Conservation (phyloP, 2,329 filamentous ascomycete genomes). For the Aspergillus cejpii region DNA sequence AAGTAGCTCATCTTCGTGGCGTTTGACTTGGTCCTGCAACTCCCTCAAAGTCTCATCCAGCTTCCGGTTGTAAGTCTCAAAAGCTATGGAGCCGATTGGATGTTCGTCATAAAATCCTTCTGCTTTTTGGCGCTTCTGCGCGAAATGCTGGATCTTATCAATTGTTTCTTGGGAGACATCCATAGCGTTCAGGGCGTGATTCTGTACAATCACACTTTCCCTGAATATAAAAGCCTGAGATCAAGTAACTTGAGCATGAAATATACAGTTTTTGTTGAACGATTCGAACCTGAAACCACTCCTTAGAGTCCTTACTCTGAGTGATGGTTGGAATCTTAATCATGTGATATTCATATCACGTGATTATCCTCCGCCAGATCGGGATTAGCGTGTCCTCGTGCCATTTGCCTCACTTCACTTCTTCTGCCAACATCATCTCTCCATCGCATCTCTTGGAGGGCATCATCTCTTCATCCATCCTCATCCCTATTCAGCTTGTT, state of each 20-base stretch:
- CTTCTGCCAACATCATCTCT: constrained; percentile 21
- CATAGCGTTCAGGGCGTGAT: constrained; percentile 17
- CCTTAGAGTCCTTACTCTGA: no score
- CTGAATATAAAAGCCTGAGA: no score
- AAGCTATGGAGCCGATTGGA: constrained; percentile 22
- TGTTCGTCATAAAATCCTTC: constrained; percentile 30
- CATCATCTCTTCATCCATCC: constrained; percentile 7
- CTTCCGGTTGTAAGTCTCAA: constrained; percentile 31
- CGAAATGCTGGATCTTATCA: constrained; percentile 32
- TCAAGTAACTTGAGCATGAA: no score
- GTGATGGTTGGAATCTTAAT: no score
- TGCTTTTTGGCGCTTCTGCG: constrained; percentile 28
- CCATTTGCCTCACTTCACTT: constrained; percentile 13
- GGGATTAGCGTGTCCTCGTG: constrained; percentile 21
- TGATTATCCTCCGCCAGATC: constrained; percentile 10
- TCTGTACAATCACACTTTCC: background rate
- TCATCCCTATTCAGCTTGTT: constrained; percentile 5
- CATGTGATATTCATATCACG: constrained; percentile 7
- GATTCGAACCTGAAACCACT: background rate
- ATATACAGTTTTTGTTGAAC: background rate
- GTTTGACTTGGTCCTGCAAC: constrained; percentile 51
- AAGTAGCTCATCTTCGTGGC: constrained; percentile 44
- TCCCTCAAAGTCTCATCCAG: constrained; percentile 62
- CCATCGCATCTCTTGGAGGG: constrained; percentile 8
- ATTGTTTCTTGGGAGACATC: constrained; percentile 28